These are phyloP conservation scores for Ascosphaera apis DNA, from an alignment of 2,329 filamentous ascomycete genomes.

Conservation along the genomic window DNA sequence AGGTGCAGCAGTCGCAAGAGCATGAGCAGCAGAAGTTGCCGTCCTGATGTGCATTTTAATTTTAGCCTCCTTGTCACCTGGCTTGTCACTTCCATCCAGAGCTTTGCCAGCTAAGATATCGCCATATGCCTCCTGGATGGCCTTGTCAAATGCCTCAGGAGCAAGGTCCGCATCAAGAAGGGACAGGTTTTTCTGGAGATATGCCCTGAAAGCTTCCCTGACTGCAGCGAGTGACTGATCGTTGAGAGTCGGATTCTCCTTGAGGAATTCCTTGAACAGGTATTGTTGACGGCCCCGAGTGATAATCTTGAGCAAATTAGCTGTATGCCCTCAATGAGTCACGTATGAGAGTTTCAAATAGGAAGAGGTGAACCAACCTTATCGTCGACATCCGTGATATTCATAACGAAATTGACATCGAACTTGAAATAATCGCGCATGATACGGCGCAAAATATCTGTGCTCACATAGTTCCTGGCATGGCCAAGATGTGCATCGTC, in stretches of 20 bases:
- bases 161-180: constrained; percentile 22
- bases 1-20: constrained; percentile 18
- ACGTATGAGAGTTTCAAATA: neutral
- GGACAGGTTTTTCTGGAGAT: constrained; percentile 45
- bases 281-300: constrained; percentile 51
- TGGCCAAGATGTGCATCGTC: constrained; percentile 66
- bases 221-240: constrained; percentile 26
- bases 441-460: constrained; percentile 69
- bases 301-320: constrained; percentile 28
- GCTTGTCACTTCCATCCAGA: constrained; percentile 28
- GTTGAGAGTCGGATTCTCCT: constrained; percentile 21
- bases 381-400: constrained; percentile 69
- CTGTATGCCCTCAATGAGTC: constrained; percentile 4
- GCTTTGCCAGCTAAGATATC: constrained; percentile 31
- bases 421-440: constrained; percentile 65
- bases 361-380: constrained; percentile 25
- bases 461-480: constrained; percentile 74
- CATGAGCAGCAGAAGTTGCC: constrained; percentile 28
- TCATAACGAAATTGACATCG: constrained; percentile 72
- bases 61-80: constrained; percentile 64
- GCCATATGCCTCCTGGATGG: constrained; percentile 28
- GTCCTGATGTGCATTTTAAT: constrained; percentile 70
- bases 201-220: constrained; percentile 29
- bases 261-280: constrained; percentile 47
- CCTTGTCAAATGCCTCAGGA: constrained; percentile 24